phyloP scores from a whole-genome alignment of 345 rosid species.

The Arabidopsis arenosa region DNA sequence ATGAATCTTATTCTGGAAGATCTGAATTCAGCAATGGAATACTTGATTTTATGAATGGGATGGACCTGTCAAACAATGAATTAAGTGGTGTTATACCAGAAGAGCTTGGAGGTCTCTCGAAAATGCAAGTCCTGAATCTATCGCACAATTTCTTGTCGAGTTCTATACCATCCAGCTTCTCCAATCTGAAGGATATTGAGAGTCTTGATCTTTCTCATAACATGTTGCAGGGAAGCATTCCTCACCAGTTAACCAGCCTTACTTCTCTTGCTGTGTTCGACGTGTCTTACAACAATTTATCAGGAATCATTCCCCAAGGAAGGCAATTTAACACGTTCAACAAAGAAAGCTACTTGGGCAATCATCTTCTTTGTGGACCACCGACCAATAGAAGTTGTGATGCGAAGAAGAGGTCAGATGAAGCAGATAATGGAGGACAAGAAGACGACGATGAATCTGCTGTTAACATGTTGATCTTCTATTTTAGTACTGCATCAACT shows the following conservation, averaged over 20 bases:
- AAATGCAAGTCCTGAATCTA: constrained; percentile 37
- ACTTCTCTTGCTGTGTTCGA: constrained; percentile 6
- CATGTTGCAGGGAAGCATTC: constrained; percentile 22
- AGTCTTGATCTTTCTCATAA: constrained; percentile 41
- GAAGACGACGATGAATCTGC: background rate
- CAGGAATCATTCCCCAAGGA: constrained; percentile 19
- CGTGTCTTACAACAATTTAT: constrained; percentile 25
- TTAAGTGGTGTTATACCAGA: constrained; percentile 39
- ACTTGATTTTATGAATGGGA: constrained; percentile 28
- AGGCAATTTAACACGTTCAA: background rate
- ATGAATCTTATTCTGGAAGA: background rate
- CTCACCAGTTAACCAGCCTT: constrained; percentile 8
- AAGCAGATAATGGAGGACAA: background rate
- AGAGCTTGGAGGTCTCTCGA: constrained; percentile 30
- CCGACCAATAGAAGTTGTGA: constrained; percentile 13
- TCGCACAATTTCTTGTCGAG: constrained; percentile 45
- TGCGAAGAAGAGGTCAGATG: background rate
- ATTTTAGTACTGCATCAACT: background rate
- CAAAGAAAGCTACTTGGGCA: background rate
- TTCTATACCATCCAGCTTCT: constrained; percentile 12
- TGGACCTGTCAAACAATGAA: constrained; percentile 49
- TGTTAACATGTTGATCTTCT: background rate
- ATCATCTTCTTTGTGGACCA: constrained; percentile 18
- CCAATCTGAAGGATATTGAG: constrained; percentile 38
- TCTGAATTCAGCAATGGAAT: background rate